Percentiles rank a stretch among this genome's conserved stretches.
Evolutionary conservation across 1,139 yeast species (phyloP).

Genomic region (Scheffersomyces illinoinensis): DNA sequence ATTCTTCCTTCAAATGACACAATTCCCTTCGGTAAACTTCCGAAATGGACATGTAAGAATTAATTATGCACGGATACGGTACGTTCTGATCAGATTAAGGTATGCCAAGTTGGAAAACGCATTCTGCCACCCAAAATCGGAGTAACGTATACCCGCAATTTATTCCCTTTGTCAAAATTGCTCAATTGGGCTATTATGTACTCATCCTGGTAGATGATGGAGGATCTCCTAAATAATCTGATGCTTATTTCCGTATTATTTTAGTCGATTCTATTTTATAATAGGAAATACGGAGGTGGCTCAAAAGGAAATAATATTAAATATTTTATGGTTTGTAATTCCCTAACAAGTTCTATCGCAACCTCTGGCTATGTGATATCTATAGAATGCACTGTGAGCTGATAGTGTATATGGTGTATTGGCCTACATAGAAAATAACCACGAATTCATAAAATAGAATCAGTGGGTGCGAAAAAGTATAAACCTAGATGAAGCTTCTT

Average conservation of each 20-base stretch:
- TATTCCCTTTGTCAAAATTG: background rate
- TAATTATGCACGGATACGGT: background rate
- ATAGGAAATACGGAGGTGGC: background rate
- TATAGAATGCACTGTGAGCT: too few species aligned
- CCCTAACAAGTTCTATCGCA: too few species aligned
- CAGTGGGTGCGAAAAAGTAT: background rate
- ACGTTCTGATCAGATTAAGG: background rate
- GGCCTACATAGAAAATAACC: too few species aligned
- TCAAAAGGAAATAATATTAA: background rate
- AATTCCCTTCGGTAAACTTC: background rate
- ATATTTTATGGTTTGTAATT: background rate
- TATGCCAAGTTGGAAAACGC: background rate
- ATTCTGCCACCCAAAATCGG: background rate
- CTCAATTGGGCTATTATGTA: background rate
- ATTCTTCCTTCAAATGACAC: background rate
- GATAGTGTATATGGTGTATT: too few species aligned
- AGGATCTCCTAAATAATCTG: too few species aligned
- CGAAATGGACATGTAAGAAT: background rate
- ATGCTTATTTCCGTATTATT: background rate
- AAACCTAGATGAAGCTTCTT: constrained; percentile 3
- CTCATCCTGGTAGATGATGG: background rate
- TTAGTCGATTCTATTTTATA: background rate
- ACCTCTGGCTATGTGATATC: too few species aligned
- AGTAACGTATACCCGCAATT: background rate
- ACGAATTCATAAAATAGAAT: too few species aligned